Evolutionary conservation across 1,284 basidiomycete species (phyloP), one percentile per base, ranked within the genome.

Genomic region (Lentinula novae-zelandiae): DNA sequence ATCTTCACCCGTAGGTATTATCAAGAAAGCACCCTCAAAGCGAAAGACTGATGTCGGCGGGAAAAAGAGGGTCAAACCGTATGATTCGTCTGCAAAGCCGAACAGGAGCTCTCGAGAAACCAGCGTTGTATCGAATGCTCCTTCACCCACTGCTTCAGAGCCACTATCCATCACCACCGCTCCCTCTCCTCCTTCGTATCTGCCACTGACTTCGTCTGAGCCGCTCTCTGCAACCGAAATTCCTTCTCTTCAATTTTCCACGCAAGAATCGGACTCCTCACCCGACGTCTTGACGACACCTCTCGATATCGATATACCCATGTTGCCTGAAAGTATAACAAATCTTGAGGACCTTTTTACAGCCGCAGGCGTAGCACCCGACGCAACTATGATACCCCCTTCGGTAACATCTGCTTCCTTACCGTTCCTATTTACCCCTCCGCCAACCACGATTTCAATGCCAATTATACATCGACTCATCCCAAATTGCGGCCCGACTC

Each of bases 401-500:
- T 22, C 51, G 42, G 22, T 36, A 5, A 5, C 27, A 61, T 65
- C 68, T 12, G 66, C 69, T 34, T 65, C 69, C 20, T 65, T 68
- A 40, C 63, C 71, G 57, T 66, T 68, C 53, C 65, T 65, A 58
- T 60, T 66, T 66, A 67, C 61, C 27, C 42, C 66, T 15, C 64
- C 57, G 20, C 62, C 63, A 60, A 69, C 36, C 68, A 70, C 60
- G 64, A 69, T 38, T 60, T 68, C 31, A 71, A 70, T 75, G 7
- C 91, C 91, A 5, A 86, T 80, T 53, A 92, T 93, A 53, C 90
- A 92, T 67, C 85, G 90, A 8, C 83, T 97, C 53, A 95, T 99
- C 62, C 97, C 96, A 0, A 88, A 89, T 57, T 87, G 90, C 67
- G 96, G 97, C 6, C 96, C 96, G 6, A 93, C 92, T 15, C 86